Conservation (phyloP, 164 flowering plant species). For the Aristolochia fimbriata region DNA sequence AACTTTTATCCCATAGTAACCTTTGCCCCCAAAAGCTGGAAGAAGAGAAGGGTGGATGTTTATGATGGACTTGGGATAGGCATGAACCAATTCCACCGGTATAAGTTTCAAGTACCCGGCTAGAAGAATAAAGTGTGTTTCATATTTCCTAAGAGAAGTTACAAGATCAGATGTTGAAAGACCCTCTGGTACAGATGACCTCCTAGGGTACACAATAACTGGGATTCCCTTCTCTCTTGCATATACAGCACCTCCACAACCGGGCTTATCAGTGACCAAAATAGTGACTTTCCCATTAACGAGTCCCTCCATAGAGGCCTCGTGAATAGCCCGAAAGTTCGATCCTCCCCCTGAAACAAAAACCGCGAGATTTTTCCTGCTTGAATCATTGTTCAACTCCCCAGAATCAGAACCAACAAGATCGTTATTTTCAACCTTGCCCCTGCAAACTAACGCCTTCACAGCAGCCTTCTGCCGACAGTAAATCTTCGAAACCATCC, state of each 20-base stretch:
- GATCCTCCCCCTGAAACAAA: conserved; percentile 97
- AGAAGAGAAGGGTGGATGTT: conserved; percentile 96
- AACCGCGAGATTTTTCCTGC: conserved; percentile 57
- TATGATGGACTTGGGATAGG: conserved; percentile 58
- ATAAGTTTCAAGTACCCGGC: conserved; percentile 88
- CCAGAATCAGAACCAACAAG: conserved; percentile 10
- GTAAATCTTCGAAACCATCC: no score
- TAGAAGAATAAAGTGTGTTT: conserved; percentile 64
- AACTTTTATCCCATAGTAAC: conserved; percentile 85
- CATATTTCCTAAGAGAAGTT: conserved; percentile 39
- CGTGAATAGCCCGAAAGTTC: conserved; percentile 63
- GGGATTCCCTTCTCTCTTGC: conserved; percentile 68
- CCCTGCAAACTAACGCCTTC: conserved; percentile 14
- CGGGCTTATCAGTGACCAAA: conserved; percentile 65
- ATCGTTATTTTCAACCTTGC: conserved; percentile 11
- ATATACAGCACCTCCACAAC: conserved; percentile 93
- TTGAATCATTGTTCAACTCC: conserved; percentile 6
- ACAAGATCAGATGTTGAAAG: conserved; percentile 60
- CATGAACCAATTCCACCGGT: conserved; percentile 68
- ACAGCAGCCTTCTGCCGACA: no score
- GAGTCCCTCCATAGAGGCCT: conserved; percentile 34
- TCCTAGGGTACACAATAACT: conserved; percentile 53
- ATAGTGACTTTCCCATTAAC: conserved; percentile 59
- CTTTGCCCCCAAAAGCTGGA: conserved; percentile 97
- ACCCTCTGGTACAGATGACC: conserved; percentile 36